phyloP scores from a whole-genome alignment of 345 rosid genomes.

The Moringa oleifera region DNA sequence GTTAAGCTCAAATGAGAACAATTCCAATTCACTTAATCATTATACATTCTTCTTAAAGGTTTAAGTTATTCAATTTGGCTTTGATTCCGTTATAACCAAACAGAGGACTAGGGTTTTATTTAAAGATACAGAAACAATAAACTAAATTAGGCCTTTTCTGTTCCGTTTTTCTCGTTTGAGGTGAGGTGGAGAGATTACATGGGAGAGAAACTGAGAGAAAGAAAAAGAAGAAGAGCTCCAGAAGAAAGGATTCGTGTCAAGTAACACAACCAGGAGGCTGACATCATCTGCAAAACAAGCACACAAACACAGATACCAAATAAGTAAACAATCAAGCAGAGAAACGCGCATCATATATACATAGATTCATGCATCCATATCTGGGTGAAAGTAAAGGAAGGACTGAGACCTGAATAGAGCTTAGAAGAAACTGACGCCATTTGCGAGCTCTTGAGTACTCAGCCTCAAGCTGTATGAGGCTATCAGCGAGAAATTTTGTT shows the following conservation, averaged over 20 bases:
- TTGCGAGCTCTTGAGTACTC: background rate
- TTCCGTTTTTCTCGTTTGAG: too few species aligned
- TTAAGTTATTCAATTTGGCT: background rate
- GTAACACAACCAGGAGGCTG: constrained; percentile 65
- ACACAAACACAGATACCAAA: constrained; percentile 1
- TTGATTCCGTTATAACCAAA: background rate
- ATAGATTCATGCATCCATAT: background rate
- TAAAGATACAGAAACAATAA: background rate
- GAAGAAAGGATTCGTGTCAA: constrained; percentile 83
- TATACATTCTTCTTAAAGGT: background rate
- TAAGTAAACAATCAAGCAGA: background rate
- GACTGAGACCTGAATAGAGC: constrained; percentile 54
- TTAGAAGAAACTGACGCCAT: constrained; percentile 76
- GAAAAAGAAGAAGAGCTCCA: constrained; percentile 63
- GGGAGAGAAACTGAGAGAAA: constrained; percentile 76
- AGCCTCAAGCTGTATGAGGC: background rate
- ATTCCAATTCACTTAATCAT: background rate
- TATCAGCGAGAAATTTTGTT: background rate
- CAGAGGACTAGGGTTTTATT: background rate
- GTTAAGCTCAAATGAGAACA: background rate
- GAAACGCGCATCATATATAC: background rate
- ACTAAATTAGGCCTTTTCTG: background rate
- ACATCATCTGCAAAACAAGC: constrained; percentile 63
- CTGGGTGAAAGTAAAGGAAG: background rate
- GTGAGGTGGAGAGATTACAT: constrained; percentile 39